Conservation (phyloP, 1,284 basidiomycete species). For the Schizophyllum amplum region DNA sequence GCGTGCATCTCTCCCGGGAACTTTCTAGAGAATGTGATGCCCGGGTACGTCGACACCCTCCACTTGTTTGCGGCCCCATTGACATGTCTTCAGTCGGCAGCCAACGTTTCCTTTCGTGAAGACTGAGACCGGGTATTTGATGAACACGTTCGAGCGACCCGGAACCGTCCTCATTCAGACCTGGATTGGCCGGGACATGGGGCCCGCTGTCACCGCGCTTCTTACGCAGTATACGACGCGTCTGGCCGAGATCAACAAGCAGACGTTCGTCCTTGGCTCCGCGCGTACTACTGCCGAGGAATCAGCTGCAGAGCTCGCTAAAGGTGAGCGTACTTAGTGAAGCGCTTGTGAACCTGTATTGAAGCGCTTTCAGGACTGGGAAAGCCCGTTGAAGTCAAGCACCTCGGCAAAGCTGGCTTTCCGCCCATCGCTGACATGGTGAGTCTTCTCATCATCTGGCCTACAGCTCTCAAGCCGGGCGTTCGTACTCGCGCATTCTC, state of each 20-base stretch:
- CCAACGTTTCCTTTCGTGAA: background rate
- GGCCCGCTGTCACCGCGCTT: constrained; percentile 1
- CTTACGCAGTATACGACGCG: constrained; percentile 4
- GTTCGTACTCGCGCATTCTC: background rate
- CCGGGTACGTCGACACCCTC: background rate
- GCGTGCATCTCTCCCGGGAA: constrained; percentile 13
- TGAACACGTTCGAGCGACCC: background rate
- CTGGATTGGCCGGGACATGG: constrained; percentile 8
- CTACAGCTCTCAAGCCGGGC: no score
- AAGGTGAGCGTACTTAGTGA: no score
- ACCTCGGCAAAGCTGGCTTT: background rate
- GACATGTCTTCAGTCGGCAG: background rate
- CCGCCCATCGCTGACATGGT: background rate
- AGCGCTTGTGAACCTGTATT: no score
- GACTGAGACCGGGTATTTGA: constrained; percentile 3
- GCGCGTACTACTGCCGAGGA: background rate
- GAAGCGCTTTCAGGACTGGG: no score
- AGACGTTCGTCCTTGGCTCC: background rate
- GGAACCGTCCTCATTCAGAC: background rate
- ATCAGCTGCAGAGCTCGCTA: background rate
- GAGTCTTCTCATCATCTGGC: no score
- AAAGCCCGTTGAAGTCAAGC: background rate
- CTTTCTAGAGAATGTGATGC: constrained; percentile 6
- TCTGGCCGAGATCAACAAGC: background rate
- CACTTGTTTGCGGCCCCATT: background rate